These are phyloP conservation scores for Globisporangium abappressorium DNA, from an alignment of 352 stramenopile genomes.

Conservation along the genomic window DNA sequence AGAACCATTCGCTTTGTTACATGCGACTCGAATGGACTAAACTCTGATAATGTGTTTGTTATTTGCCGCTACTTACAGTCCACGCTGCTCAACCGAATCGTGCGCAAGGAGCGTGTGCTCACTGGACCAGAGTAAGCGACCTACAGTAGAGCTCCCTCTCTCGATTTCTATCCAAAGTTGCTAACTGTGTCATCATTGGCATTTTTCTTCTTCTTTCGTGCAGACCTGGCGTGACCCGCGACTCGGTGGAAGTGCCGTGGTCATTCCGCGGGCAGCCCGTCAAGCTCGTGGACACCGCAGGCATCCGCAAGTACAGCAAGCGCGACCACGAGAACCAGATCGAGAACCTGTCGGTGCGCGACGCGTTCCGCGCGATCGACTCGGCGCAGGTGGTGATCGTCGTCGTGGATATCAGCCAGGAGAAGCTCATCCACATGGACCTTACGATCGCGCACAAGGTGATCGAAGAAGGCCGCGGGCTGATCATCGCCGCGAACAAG, in stretches of 20 bases:
- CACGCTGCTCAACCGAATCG: constrained; percentile 79
- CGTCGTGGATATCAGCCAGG: constrained; percentile 79
- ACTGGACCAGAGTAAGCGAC: constrained; percentile 73
- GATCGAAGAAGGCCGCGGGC: constrained; percentile 70
- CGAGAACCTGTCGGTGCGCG: constrained; percentile 79
- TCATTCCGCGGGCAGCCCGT: constrained; percentile 68
- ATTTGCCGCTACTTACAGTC: constrained; percentile 25
- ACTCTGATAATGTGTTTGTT: neutral
- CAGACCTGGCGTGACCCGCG: constrained; percentile 78
- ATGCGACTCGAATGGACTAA: neutral
- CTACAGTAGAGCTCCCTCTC: neutral
- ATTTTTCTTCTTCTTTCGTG: neutral
- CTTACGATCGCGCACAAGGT: constrained; percentile 80
- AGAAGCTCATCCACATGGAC: constrained; percentile 85
- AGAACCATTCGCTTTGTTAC: neutral
- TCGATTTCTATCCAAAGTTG: neutral
- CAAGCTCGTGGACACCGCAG: constrained; percentile 79
- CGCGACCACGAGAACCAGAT: constrained; percentile 82
- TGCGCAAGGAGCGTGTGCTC: constrained; percentile 76
- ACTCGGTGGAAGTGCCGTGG: constrained; percentile 81
- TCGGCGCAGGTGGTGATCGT: constrained; percentile 79
- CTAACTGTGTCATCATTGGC: neutral
- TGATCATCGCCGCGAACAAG: constrained; percentile 82
- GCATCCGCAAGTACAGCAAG: constrained; percentile 83
- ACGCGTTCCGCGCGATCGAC: constrained; percentile 79